Conservation (phyloP, 2,329 filamentous ascomycete species). For the Cadophora luteo-olivacea region DNA sequence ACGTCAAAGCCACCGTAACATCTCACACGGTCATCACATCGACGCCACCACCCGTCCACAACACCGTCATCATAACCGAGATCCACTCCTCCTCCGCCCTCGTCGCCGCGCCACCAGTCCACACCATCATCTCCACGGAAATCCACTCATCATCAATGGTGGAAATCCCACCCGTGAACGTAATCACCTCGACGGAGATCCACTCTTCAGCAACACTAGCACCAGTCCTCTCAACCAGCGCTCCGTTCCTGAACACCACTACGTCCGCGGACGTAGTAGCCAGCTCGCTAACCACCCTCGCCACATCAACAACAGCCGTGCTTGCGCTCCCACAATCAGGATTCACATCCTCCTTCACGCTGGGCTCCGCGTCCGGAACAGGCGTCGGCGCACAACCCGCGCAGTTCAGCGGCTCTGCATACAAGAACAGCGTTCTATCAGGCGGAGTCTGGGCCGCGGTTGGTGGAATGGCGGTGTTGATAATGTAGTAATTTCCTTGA, state of each 20-base stretch:
- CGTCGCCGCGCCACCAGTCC: not conserved
- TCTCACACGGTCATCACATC: not conserved
- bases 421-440: not conserved
- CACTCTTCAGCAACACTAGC: slow-evolving; percentile 2
- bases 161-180: not conserved
- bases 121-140: slow-evolving; percentile 5
- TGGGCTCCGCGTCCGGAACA: slow-evolving; percentile 10
- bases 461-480: slow-evolving; percentile 9
- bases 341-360: slow-evolving; percentile 11
- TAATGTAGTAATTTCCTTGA: slow-evolving; percentile 16
- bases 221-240: not conserved
- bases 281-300: slow-evolving; percentile 13
- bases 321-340: slow-evolving; percentile 5
- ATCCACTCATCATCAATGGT: slow-evolving; percentile 7
- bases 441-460: slow-evolving; percentile 12
- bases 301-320: not conserved
- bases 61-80: slow-evolving; percentile 13
- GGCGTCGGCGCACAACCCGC: slow-evolving; percentile 11
- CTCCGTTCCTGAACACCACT: slow-evolving; percentile 3
- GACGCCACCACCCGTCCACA: not conserved
- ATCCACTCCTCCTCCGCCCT: slow-evolving; percentile 8
- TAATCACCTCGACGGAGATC: slow-evolving; percentile 5
- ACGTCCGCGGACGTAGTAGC: not conserved
- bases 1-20: slow-evolving; percentile 12
- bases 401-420: slow-evolving; percentile 4